Evolutionary conservation across 129 eudicot species (phyloP).

Genomic region (Dittrichia graveolens): DNA sequence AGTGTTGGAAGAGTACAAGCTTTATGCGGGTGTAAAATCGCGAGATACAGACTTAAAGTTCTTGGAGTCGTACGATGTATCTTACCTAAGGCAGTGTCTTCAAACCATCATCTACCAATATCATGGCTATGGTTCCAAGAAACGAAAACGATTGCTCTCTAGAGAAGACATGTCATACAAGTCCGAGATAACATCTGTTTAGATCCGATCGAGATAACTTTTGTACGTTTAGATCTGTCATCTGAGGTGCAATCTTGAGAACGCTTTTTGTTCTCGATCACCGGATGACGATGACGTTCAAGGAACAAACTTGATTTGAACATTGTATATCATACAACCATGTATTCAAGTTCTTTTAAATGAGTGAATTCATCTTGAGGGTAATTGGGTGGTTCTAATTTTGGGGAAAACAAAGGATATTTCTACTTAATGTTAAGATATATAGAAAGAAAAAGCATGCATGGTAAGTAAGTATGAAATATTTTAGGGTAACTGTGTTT

Average conservation of each 20-base stretch:
- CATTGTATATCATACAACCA: constrained; percentile 34
- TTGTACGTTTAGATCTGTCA: not conserved
- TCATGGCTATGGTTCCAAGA: constrained; percentile 54
- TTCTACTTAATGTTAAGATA: not conserved
- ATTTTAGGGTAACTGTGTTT: not conserved
- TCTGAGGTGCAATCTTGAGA: not conserved
- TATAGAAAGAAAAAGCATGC: not conserved
- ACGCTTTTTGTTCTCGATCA: not conserved
- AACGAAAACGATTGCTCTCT: constrained; percentile 47
- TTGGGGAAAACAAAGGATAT: not conserved
- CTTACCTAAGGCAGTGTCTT: constrained; percentile 48
- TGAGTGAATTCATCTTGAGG: constrained; percentile 24
- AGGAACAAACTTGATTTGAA: constrained; percentile 17
- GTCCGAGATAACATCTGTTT: constrained; percentile 34
- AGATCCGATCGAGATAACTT: not conserved
- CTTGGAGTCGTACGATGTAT: constrained; percentile 47
- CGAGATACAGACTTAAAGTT: constrained; percentile 49
- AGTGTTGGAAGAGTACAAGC: constrained; percentile 60
- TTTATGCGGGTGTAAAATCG: constrained; percentile 53
- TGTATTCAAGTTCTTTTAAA: constrained; percentile 24
- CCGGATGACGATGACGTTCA: constrained; percentile 18
- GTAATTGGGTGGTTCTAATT: constrained; percentile 12
- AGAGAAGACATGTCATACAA: constrained; percentile 43
- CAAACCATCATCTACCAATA: constrained; percentile 52
- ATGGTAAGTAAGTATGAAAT: not conserved